Base-by-base conservation (phyloP, 2,329 filamentous ascomycete genomes). In the Phaeosphaeriaceae sp. region DNA sequence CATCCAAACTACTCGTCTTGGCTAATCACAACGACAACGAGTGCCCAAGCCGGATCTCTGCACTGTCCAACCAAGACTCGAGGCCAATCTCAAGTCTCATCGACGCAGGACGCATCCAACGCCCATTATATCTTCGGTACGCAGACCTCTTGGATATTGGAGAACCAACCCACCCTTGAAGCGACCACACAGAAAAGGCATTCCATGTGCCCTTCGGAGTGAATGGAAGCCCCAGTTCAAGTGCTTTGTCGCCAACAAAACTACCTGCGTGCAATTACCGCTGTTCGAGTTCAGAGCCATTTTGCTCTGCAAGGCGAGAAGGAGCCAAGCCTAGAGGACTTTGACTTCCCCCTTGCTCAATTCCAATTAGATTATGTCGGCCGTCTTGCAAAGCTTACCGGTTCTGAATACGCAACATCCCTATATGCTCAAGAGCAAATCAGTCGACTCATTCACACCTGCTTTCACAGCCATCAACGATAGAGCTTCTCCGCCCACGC, bases 381-480 rank as follows among this genome's bases (percentile, higher is more conserved):
- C 73, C 66, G 68, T 71, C 60, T 65, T 75, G 40, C 73, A 75
- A 21, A 19, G 20, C 51, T 63, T 68, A 60, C 70, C 67, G 42
- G 56, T 71, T 22, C 68, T 71, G 62, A 70, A 66, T 61, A 62
- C 60, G 21, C 25, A 44, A 19, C 58, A 69, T 53, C 63, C 67
- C 33, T 75, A 70, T 63, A 69, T 73, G 61, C 60, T 73, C 53
- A 73, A 71, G 56, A 70, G 74, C 17, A 69, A 67, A 56, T 31
- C 56, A 17, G 58, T 51, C 47, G 71, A 74, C 25, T 63, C 67
- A 22, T 60, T 71, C 51, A 61, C 63, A 36, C 64, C 75, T 58
- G 73, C 70, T 48, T 77, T 77, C 60, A 77, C 75, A 7, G 71
- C 75, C 40, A 74, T 77, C 27, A 77, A 77, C 66, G 72, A 72